Percentiles rank a stretch among this genome's conserved stretches.
Conservation (phyloP, 2,329 filamentous ascomycete species). For the Pseudocercospora pini-densiflorae region DNA sequence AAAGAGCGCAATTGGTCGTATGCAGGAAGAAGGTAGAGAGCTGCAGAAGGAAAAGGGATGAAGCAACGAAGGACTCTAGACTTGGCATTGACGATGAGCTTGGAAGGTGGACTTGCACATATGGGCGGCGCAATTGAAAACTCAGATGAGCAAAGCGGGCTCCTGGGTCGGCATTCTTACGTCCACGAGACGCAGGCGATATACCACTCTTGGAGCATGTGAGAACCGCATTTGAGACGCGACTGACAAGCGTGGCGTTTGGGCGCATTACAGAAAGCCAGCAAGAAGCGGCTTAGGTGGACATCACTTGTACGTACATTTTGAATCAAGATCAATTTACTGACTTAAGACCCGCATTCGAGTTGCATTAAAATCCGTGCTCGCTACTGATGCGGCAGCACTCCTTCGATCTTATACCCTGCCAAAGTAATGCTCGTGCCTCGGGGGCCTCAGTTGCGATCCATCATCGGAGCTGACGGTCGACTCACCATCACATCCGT, state of each 20-base stretch:
- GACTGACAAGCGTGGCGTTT: slow-evolving; percentile 19
- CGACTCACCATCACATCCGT: too few relatives aligned
- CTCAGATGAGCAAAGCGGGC: slow-evolving; percentile 6
- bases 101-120: slow-evolving; percentile 14
- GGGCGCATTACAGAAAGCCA: slow-evolving; percentile 5
- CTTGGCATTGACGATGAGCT: background rate
- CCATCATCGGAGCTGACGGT: too few relatives aligned
- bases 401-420: too few relatives aligned
- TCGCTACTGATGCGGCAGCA: too few relatives aligned
- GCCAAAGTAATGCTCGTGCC: too few relatives aligned
- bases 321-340: background rate
- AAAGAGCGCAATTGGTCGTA: slow-evolving; percentile 56
- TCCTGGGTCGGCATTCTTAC: slow-evolving; percentile 11
- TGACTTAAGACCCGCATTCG: too few relatives aligned
- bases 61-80: background rate
- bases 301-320: slow-evolving; percentile 7
- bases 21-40: slow-evolving; percentile 58
- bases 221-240: slow-evolving; percentile 13
- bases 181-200: slow-evolving; percentile 17
- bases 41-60: slow-evolving; percentile 25
- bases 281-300: slow-evolving; percentile 5
- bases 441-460: too few relatives aligned
- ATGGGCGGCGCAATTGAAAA: slow-evolving; percentile 16
- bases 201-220: slow-evolving; percentile 19
- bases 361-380: too few relatives aligned